Conservation (phyloP, 768 basidiomycete genomes). For the Rhizopogon vinicolor region DNA sequence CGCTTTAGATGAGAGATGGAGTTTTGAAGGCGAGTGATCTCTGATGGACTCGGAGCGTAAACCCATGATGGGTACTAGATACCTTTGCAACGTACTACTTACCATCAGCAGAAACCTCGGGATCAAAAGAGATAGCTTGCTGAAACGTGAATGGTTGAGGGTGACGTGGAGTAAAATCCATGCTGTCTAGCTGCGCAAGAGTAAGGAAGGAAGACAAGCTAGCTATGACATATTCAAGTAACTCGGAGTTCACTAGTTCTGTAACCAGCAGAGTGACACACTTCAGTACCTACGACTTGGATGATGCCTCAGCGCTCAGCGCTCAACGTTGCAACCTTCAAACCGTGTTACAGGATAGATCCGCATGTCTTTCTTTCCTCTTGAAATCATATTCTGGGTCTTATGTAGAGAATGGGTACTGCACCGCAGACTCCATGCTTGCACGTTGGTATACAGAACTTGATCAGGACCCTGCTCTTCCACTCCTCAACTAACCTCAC, state of each 20-base stretch:
- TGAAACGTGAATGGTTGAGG: constrained; percentile 70
- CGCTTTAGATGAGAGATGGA: constrained; percentile 58
- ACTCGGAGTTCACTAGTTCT: no score
- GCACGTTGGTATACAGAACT: constrained; percentile 19
- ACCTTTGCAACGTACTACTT: constrained; percentile 1
- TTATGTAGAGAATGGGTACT: constrained; percentile 24
- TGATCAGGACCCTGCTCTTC: constrained; percentile 26
- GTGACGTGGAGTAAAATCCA: constrained; percentile 68
- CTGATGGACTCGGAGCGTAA: constrained; percentile 30
- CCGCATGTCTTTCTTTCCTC: constrained; percentile 13
- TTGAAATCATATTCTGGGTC: constrained; percentile 18
- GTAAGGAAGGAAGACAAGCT: no score
- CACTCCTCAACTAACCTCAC: constrained; percentile 10
- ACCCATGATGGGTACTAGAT: background rate
- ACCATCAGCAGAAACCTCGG: constrained; percentile 72
- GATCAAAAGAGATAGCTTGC: constrained; percentile 62
- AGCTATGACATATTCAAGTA: background rate
- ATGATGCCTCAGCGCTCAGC: no score
- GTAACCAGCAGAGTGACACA: no score
- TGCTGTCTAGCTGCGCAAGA: no score
- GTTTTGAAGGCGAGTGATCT: constrained; percentile 71
- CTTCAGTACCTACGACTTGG: no score
- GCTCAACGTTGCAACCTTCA: no score
- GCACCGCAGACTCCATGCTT: constrained; percentile 17
- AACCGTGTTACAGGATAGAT: no score